Base-by-base conservation (phyloP, 2,329 filamentous ascomycete genomes). In the Byssochlamys sp. region DNA sequence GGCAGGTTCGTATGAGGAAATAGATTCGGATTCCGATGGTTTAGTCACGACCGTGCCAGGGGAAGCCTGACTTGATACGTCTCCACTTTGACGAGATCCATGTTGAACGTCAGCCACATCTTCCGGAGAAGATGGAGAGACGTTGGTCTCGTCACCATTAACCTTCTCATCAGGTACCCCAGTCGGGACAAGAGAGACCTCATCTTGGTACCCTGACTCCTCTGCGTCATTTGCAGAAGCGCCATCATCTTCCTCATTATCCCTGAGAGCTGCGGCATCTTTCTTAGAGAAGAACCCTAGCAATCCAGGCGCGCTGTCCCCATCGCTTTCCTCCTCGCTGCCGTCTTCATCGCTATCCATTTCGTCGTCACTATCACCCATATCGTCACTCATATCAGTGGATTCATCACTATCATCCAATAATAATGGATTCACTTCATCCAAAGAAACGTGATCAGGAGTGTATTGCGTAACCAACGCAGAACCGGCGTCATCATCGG, bases 331-430 rank as follows among this genome's bases (percentile, higher is more conserved):
- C 3, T 70, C 71, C 28, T 71, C 69, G 26, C 67, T 72, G 25
- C 74, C 75, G 45, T 83, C 82, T 4, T 82, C 75, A 53, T 70
- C 81, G 24, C 84, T 84, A 9, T 73, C 74, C 2, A 71, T 66
- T 5, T 71, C 73, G 28, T 75, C 75, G 14, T 73, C 74, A 39
- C 58, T 60, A 51, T 77, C 73, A 33, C 75, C 74, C 66, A 77
- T 77, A 59, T 78, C 77, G 58, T 74, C 73, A 51, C 78, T 76
- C 72, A 76, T 76, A 60, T 80, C 77, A 1, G 76, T 77, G 35
- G 74, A 77, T 49, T 70, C 72, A 53, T 78, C 76, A 57, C 73
- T 77, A 45, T 75, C 75, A 59, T 78, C 76, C 59, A 77, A 68
- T 49, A 78, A 64, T 52, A 73, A 62, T 12, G 76, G 71, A 61